Base-by-base conservation (phyloP, 2,329 filamentous ascomycete genomes). In the Pseudogymnoascus sp. region DNA sequence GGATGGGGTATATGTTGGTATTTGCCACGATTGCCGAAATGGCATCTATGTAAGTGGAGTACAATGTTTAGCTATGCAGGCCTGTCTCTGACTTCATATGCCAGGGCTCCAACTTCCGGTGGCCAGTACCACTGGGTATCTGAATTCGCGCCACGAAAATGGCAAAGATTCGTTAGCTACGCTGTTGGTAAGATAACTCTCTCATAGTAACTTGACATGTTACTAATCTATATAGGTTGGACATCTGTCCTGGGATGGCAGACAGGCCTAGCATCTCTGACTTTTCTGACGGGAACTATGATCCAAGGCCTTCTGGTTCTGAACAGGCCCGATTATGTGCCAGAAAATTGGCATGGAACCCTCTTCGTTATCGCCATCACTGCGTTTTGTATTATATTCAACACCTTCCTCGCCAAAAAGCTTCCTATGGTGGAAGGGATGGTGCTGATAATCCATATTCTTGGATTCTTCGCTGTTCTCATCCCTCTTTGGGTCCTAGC, bases 51-150 rank as follows among this genome's bases (percentile, higher is more conserved):
- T 68, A 62, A 63, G 66, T 63, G 35, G 29, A 17, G 47, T 11
- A 7, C 5, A n/a, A 24, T 33, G 8, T 15, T 11, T 15, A 54
- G 47, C 5, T 17, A 15, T 33, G 5, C 9, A 4, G 47, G 11
- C n/a, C 9, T 29, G 11, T 33, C 26, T 54, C 47, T 54, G 47
- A 54, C 29, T 54, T 54, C n/a, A 33, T 33, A 21, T 41, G 5
- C 1, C 54, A 77, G 72, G 74, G 80, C 81, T 2, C 82, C 82
- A 0, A 84, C 80, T 0, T 77, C 77, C 5, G 81, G 82, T 21
- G 82, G 82, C 1, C 81, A 84, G 65, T 84, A 84, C 64, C 80
- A 83, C 65, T 84, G 80, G 81, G 80, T 83, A 1, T 81, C 77
- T 1, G 79, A 82, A 59, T 82, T 83, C 63, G 76, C 79, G 0